Percentiles rank a stretch among this genome's conserved stretches.
phyloP scores from a whole-genome alignment of 257 asterid species.

The Solanum boliviense region DNA sequence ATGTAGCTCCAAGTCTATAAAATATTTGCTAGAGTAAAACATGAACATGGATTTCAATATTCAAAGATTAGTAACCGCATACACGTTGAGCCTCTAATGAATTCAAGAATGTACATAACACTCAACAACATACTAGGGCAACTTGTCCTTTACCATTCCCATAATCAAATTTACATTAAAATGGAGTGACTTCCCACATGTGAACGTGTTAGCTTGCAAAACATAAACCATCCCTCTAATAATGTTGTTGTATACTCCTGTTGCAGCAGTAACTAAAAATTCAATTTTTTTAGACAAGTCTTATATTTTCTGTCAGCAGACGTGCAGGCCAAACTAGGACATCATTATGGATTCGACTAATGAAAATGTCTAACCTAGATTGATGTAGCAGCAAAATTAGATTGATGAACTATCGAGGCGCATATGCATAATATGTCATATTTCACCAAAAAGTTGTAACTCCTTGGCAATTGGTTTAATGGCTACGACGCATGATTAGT shows the following conservation, averaged over 20 bases:
- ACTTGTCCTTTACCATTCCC: neutral
- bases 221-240: neutral
- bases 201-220: neutral
- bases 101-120: neutral
- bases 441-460: slow-evolving; percentile 91
- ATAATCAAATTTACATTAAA: neutral
- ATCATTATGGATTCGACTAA: neutral
- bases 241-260: neutral
- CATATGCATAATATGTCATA: slow-evolving; percentile 77
- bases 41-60: neutral
- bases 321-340: too few relatives aligned
- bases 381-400: slow-evolving; percentile 81
- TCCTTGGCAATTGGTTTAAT: slow-evolving; percentile 85
- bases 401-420: slow-evolving; percentile 82
- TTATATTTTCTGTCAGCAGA: neutral
- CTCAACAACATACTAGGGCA: neutral
- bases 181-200: neutral
- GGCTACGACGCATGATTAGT: slow-evolving; percentile 94
- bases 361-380: slow-evolving; percentile 43
- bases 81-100: neutral
- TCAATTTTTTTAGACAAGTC: neutral
- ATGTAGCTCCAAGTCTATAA: neutral
- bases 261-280: too few relatives aligned
- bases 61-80: neutral
- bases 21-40: neutral